phyloP scores from a whole-genome alignment of 495 filamentous ascomycete species.

The Penicillium canescens region DNA sequence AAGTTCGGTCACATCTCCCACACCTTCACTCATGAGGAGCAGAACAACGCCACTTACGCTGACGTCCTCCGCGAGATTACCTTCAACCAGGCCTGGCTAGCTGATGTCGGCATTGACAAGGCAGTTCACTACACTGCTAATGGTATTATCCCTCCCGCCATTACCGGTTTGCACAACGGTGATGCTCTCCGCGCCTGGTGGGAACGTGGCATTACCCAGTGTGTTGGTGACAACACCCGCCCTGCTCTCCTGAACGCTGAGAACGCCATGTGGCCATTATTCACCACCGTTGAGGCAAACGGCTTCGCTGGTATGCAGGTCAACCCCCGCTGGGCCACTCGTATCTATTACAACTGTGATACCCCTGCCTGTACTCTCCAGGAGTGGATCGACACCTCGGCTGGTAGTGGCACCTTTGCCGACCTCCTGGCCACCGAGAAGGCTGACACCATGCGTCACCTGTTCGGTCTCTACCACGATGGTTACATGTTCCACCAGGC shows the following conservation, averaged over 20 bases:
- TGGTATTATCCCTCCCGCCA: constrained; percentile 63
- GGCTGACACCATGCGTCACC: constrained; percentile 53
- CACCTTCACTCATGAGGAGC: constrained; percentile 61
- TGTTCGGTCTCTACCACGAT: constrained; percentile 56
- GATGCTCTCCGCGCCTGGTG: constrained; percentile 60
- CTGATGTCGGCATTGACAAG: constrained; percentile 46
- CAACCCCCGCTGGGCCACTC: constrained; percentile 61
- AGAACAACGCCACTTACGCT: constrained; percentile 61
- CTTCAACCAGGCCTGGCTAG: constrained; percentile 61
- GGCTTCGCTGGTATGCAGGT: constrained; percentile 59
- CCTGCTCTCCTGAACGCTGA: constrained; percentile 46
- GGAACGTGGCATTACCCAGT: constrained; percentile 59
- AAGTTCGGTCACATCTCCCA: constrained; percentile 59
- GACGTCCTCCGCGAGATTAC: constrained; percentile 58
- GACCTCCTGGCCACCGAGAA: constrained; percentile 51
- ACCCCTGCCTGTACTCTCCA: constrained; percentile 53
- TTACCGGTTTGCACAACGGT: constrained; percentile 65
- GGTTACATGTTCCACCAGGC: constrained; percentile 56
- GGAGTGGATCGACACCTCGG: constrained; percentile 63
- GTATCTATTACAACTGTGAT: constrained; percentile 67
- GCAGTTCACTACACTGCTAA: constrained; percentile 44
- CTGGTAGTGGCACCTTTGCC: constrained; percentile 48
- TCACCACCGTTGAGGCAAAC: constrained; percentile 48
- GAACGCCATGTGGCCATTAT: constrained; percentile 57
- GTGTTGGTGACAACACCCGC: constrained; percentile 65